Base-by-base conservation (phyloP, 163 green algal genomes). In the Coccomyxa subellipsoidea region DNA sequence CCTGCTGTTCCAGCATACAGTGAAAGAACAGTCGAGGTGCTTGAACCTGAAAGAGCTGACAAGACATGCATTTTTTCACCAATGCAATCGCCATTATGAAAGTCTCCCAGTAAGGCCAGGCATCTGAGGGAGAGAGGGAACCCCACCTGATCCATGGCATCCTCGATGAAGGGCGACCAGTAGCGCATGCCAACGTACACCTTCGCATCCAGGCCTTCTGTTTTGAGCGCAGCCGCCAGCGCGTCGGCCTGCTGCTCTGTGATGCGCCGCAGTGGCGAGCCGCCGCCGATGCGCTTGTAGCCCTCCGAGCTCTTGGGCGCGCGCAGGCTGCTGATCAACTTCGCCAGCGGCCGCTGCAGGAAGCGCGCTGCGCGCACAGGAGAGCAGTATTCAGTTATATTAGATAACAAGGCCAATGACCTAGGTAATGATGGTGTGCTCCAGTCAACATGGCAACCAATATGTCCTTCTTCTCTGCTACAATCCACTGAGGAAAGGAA, bases 161-260 rank as follows among this genome's bases (percentile, higher is more conserved):
- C 95, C 86, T 98, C 96, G n/a, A 96, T 99, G 90, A 98, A 99
- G 2, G 97, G 97, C 47, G 98, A 92, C 97, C 97, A 99, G 88
- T 99, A 99, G 39, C 97, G 93, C 97, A 99, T 99, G 78, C 92
- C 97, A 29, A 99, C 97, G 79, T 99, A 99, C 36, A 96, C 92
- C 15, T 91, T 85, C 31, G 89, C 93, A 53, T 94, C 79, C 37
- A 93, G 38, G n/a, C 93, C 95, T 35, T 92, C 89, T 0, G 29
- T 35, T 27, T 80, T 54, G 53, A 99, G 84, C 21, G 90, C 80
- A 0, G 38, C 36, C 0, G 79, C 69, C 59, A 98, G 88, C 10
- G 94, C 94, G 4, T 79, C 69, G 0, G 91, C 95, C 88, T 99
- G 97, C 70, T 98, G 92, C 69, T 98, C 90, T 0, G 97, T 99